Evolutionary conservation across 345 rosid species (phyloP).

Genomic region (Brassica cretica): DNA sequence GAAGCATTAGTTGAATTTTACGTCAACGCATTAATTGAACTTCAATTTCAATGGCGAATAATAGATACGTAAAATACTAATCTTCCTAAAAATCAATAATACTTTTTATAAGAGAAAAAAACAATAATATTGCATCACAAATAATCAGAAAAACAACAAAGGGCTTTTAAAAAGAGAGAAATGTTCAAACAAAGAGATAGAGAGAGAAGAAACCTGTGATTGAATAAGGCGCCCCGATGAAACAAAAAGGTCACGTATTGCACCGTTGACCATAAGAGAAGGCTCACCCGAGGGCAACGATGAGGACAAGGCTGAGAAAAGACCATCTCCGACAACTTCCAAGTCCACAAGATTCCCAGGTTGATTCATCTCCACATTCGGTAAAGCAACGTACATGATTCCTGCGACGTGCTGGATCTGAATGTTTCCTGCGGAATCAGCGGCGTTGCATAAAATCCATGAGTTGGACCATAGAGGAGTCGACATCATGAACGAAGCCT

Average conservation of each 20-base stretch:
- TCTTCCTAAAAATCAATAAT: background rate
- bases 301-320: conserved; percentile 43
- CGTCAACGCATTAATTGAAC: conserved; percentile 17
- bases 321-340: conserved; percentile 1
- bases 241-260: conserved; percentile 44
- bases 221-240: conserved; percentile 32
- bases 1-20: background rate
- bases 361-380: conserved; percentile 26
- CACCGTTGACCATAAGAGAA: conserved; percentile 53
- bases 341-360: conserved; percentile 29
- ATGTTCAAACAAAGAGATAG: background rate
- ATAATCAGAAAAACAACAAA: background rate
- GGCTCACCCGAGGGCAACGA: conserved; percentile 43
- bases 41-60: background rate
- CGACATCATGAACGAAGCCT: conserved; percentile 59
- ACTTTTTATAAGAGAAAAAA: background rate
- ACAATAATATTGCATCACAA: background rate
- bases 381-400: conserved; percentile 56
- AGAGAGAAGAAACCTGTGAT: conserved; percentile 45
- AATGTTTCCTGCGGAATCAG: conserved; percentile 22
- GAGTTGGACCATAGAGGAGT: conserved; percentile 55
- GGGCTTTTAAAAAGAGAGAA: background rate
- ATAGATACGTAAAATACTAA: background rate
- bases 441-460: conserved; percentile 55
- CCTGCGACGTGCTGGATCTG: conserved; percentile 36